A percentile compares a stretch with the other conserved stretches of the same genome.
These are phyloP conservation scores for Phaeolepiota aurea DNA, from an alignment of 768 basidiomycete species.

Conservation along the genomic window DNA sequence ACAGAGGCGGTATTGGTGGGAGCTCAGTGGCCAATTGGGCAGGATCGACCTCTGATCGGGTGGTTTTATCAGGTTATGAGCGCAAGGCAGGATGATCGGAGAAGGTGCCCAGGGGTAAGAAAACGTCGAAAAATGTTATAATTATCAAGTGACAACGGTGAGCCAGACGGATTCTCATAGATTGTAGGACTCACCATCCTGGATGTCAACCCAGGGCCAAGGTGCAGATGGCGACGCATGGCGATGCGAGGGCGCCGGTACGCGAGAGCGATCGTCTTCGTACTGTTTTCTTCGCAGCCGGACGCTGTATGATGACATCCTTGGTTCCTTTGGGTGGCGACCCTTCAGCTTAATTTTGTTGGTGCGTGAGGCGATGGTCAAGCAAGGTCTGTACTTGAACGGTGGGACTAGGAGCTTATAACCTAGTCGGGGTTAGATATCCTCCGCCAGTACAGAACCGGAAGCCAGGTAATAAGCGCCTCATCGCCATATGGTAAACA, in stretches of 20 bases:
- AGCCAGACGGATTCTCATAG: background rate
- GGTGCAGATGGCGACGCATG: constrained; percentile 39
- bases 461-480: too few species aligned
- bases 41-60: constrained; percentile 24
- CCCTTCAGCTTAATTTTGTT: too few species aligned
- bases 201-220: constrained; percentile 38
- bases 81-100: background rate
- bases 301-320: background rate
- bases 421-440: too few species aligned
- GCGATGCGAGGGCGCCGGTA: constrained; percentile 27
- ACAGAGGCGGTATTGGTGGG: constrained; percentile 27
- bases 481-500: too few species aligned
- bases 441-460: too few species aligned
- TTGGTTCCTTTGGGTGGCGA: too few species aligned
- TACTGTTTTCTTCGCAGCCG: background rate
- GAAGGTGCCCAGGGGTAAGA: background rate
- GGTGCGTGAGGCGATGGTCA: too few species aligned
- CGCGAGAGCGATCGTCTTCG: background rate
- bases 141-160: background rate
- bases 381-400: too few species aligned
- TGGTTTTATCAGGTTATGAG: background rate
- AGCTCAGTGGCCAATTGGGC: constrained; percentile 20
- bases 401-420: too few species aligned
- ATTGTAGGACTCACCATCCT: constrained; percentile 19
- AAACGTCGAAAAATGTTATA: background rate